Base-by-base conservation (phyloP, 2,329 filamentous ascomycete species). In the Arthrocladium fulminans region DNA sequence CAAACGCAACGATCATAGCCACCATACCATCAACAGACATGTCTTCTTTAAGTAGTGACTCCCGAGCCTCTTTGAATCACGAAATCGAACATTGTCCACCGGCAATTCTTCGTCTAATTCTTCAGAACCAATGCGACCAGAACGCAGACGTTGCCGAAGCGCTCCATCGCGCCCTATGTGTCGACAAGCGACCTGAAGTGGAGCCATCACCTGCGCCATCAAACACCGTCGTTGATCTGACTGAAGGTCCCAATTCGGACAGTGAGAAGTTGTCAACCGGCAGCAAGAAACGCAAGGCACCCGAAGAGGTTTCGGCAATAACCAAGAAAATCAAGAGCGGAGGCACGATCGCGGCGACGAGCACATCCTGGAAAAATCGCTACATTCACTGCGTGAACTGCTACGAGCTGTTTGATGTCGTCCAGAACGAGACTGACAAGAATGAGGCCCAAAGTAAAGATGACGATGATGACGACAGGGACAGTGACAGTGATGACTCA, bases 381-480 rank as follows among this genome's bases (percentile, higher is more conserved):
- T 46, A 48, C 34, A 45, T 35, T n/a, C 45, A 45, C 35, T 61
- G 58, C 23, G 23, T 43, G n/a, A 53, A 60, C 29, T 62, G 57
- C 46, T 44, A 58, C 4, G 19, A 60, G 45, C 53, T 60, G 46
- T 60, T 56, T 35, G 54, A 60, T 49, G 51, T 56, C 6, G 45
- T 56, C 8, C 38, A 47, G 2, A 59, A 59, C 34, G 17, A 47
- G 0, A 9, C 6, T 9, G 13, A n/a, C 7, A 35, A 35, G 13
- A 35, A 35, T n/a, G 27, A 29, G 7, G 27, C 7, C 7, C 27
- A 29, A 5, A 15, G 6, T 35, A 9, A 8, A 6, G 32, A 35
- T 7, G 32, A 35, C 10, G 10, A 8, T 7, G 32, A 35, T 7
- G 10, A 6, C 32, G 32, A 7, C 5, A n/a, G n/a, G 17, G 32